Conservation (phyloP, 192 early-diverging fungal species). For the Coemansia sp. region DNA sequence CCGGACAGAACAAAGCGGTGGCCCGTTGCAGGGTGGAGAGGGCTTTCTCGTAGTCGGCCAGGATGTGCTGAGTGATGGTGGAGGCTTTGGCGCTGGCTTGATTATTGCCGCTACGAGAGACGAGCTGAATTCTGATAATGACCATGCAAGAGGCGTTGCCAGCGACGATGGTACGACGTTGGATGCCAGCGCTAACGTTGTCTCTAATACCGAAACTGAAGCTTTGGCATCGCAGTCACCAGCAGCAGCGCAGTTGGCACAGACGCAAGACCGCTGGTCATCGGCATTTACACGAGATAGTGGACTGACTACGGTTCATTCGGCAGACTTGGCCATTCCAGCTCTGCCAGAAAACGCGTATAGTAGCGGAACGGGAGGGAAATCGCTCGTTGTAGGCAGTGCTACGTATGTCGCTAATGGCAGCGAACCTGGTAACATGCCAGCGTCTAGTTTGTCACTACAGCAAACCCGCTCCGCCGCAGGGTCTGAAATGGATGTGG, state of each 20-base stretch:
- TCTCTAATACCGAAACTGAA: neutral
- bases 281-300: slow-evolving; percentile 23
- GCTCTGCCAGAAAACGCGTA: neutral
- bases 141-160: slow-evolving; percentile 18
- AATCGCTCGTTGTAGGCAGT: slow-evolving; percentile 4
- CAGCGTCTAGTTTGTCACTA: neutral
- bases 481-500: neutral
- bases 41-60: slow-evolving; percentile 15
- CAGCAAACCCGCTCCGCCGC: neutral
- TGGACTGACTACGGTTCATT: slow-evolving; percentile 16
- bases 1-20: neutral
- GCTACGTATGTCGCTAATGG: neutral
- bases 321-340: slow-evolving; percentile 12
- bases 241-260: slow-evolving; percentile 10
- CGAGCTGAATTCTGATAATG: slow-evolving; percentile 1
- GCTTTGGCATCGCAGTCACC: neutral
- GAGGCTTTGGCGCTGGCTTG: slow-evolving; percentile 28
- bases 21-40: neutral
- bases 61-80: slow-evolving; percentile 1
- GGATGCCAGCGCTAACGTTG: slow-evolving; percentile 2
- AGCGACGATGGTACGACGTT: slow-evolving; percentile 37
- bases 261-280: slow-evolving; percentile 24
- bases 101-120: slow-evolving; percentile 24
- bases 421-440: neutral
- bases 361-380: neutral